Evolutionary conservation across 2,329 filamentous ascomycete genomes (phyloP), one percentile per base, ranked within the genome.

Genomic region (Zymoseptoria pseudotritici): DNA sequence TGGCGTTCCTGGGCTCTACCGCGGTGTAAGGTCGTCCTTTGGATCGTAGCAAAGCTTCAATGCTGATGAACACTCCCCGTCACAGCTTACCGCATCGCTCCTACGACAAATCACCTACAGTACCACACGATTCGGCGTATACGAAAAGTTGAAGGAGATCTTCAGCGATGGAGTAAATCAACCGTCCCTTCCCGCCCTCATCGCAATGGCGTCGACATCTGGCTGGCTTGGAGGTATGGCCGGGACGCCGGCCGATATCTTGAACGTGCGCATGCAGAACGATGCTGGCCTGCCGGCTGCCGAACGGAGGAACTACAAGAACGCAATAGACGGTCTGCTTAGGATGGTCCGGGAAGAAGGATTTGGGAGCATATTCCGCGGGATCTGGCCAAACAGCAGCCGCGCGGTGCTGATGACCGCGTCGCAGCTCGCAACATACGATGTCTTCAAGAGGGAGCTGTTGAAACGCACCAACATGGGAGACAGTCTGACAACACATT

Each of bases 261-360:
- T 97, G 70, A 99, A 99, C 76, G 94, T 99, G 55, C 90, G 94
- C 66, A 99, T 99, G 94, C 94, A 99, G 78, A 90, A 96, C 76
- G 94, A 88, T 69, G 87, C 89, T 2, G 86, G 91, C 0, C 84
- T 97, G 1, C 89, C 91, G 0, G 70, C 77, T 0, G 82, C 82
- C 4, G 79, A 95, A 70, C 86, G 90, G 54, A 84, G 93, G 59
- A 94, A 96, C 75, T 99, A 99, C 78, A 87, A 86, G 64, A 84
- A 97, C 74, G 94, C 92, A 2, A 74, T 97, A 54, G 87, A 97
- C 72, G 94, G 94, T 26, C 80, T 97, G 69, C 77, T 89, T 24
- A 86, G 90, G 65, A 96, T 97, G 90, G 83, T 87, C n/a, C 83
- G 87, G 58, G 86, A 91, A 66, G 94, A 99, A 76, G 94, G 94